Evolutionary conservation across 2,329 filamentous ascomycete species (phyloP).

Genomic region (Aspergillus carbonarius): DNA sequence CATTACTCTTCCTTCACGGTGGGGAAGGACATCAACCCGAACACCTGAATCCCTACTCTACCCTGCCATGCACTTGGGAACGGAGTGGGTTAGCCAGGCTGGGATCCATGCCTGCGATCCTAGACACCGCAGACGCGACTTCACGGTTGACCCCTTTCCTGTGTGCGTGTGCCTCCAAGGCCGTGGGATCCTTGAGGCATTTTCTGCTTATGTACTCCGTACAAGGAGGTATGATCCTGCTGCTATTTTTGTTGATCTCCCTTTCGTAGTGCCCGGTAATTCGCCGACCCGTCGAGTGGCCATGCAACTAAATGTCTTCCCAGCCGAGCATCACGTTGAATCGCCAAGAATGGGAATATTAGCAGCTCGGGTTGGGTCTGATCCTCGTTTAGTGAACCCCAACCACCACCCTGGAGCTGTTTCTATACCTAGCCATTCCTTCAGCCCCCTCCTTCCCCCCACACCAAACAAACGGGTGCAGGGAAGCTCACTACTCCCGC

Average conservation of each 20-base stretch:
- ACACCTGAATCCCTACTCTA: background rate
- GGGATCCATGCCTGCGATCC: background rate
- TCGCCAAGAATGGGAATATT: background rate
- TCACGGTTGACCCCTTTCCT: background rate
- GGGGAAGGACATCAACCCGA: background rate
- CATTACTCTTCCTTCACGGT: background rate
- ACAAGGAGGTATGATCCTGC: background rate
- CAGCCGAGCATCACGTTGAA: background rate
- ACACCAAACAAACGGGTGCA: background rate
- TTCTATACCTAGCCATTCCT: background rate
- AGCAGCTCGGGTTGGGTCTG: background rate
- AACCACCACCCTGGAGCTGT: background rate
- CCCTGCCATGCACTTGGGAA: background rate
- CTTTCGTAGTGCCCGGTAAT: background rate
- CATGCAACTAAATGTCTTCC: background rate
- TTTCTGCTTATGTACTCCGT: background rate
- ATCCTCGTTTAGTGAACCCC: background rate
- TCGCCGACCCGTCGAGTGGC: background rate
- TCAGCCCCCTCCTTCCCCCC: background rate
- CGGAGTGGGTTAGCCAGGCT: background rate
- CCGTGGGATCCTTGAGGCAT: background rate
- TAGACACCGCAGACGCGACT: background rate
- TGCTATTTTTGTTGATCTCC: constrained; percentile 1
- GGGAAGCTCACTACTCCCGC: background rate
- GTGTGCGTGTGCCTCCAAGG: background rate